Conservation (phyloP, 441 rosid genomes). For the Erodium texanum region DNA sequence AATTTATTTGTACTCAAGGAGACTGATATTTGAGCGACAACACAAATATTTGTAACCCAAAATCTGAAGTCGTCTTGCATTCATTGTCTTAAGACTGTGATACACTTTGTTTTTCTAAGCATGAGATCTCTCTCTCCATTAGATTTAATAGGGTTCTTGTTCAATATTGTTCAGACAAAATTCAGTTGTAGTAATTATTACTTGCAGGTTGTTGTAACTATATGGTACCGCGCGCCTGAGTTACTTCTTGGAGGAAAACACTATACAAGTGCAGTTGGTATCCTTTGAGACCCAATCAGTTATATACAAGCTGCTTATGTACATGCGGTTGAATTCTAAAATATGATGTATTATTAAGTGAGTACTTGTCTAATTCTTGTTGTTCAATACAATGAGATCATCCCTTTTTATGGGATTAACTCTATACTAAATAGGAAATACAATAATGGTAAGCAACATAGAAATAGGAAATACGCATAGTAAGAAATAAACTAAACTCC, state of each 20-base stretch:
- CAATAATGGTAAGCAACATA: too few species aligned
- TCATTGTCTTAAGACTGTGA: not conserved
- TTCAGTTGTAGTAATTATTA: conserved; percentile 2
- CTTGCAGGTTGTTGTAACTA: conserved; percentile 75
- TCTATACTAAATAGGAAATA: too few species aligned
- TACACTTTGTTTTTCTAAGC: not conserved
- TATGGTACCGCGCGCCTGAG: conserved; percentile 99
- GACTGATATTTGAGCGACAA: not conserved
- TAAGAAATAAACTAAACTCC: too few species aligned
- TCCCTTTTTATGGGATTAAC: too few species aligned
- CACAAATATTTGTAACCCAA: not conserved
- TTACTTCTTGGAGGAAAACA: conserved; percentile 96
- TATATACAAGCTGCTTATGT: not conserved
- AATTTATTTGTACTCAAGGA: not conserved
- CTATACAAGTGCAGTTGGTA: conserved; percentile 83
- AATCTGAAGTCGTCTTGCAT: not conserved
- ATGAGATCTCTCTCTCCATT: not conserved
- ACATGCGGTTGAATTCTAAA: too few species aligned
- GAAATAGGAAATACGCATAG: too few species aligned
- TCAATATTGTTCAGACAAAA: not conserved
- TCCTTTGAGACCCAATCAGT: conserved; percentile 6
- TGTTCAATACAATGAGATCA: too few species aligned
- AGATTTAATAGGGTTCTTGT: not conserved
- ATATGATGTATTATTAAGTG: too few species aligned
- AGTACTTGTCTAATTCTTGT: too few species aligned